Percentiles rank a stretch among this genome's conserved stretches.
Evolutionary conservation across 2,329 filamentous ascomycete genomes (phyloP).

Genomic region (Pseudocercospora macadamiae): DNA sequence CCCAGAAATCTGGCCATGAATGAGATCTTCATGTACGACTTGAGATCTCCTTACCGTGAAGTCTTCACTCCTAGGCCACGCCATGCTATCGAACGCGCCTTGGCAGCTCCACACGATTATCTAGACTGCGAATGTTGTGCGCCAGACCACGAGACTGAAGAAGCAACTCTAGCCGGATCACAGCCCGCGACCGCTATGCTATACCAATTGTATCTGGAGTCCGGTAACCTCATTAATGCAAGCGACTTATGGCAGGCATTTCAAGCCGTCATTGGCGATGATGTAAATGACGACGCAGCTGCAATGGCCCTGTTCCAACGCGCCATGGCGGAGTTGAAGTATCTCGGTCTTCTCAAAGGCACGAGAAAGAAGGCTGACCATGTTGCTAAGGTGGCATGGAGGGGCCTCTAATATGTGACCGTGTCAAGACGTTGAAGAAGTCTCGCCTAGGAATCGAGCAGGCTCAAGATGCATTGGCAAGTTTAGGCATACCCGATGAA

Average conservation of each 20-base stretch:
- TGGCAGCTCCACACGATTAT: constrained; percentile 76
- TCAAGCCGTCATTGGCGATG: constrained; percentile 52
- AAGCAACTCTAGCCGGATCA: constrained; percentile 56
- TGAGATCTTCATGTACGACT: constrained; percentile 77
- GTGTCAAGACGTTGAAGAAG: too few relatives aligned
- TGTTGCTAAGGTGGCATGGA: constrained; percentile 79
- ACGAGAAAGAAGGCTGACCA: constrained; percentile 94
- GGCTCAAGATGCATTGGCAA: too few relatives aligned
- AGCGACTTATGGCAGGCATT: constrained; percentile 81
- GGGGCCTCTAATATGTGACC: constrained; percentile 70
- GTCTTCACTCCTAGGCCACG: constrained; percentile 77
- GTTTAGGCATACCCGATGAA: too few relatives aligned
- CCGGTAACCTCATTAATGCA: constrained; percentile 75
- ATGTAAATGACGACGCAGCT: constrained; percentile 48
- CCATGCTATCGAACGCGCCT: constrained; percentile 69
- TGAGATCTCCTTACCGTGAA: constrained; percentile 68
- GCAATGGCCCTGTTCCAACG: constrained; percentile 75
- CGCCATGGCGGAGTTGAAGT: constrained; percentile 79
- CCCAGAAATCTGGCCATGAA: constrained; percentile 62
- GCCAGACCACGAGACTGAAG: constrained; percentile 45
- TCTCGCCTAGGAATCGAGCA: too few relatives aligned
- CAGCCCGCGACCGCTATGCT: constrained; percentile 73
- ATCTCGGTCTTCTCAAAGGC: constrained; percentile 83
- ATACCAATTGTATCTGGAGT: constrained; percentile 79
- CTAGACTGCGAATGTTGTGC: constrained; percentile 71